Percentiles rank a stretch among this genome's conserved stretches.
Evolutionary conservation across 192 early-diverging fungal genomes (phyloP).

Genomic region (Gigaspora rosea): DNA sequence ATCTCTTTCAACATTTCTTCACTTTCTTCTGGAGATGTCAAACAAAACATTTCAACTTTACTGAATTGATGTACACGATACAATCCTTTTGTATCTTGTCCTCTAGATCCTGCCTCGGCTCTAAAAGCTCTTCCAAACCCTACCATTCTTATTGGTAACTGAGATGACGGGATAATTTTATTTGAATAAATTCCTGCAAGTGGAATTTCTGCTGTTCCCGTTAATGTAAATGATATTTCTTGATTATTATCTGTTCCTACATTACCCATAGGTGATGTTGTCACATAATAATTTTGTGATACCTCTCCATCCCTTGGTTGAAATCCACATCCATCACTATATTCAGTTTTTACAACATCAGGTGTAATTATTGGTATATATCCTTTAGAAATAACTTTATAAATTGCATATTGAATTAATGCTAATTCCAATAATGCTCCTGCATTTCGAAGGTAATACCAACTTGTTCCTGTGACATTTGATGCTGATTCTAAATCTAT

Average conservation of each 20-base stretch:
- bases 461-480: constrained; percentile 76
- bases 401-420: constrained; percentile 83
- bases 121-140: constrained; percentile 88
- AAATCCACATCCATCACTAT: constrained; percentile 90
- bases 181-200: constrained; percentile 82
- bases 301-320: constrained; percentile 72
- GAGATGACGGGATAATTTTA: constrained; percentile 55
- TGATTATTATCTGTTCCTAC: background rate
- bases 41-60: constrained; percentile 88
- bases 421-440: constrained; percentile 88
- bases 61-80: constrained; percentile 95
- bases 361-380: constrained; percentile 82
- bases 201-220: constrained; percentile 92
- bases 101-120: constrained; percentile 86
- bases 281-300: constrained; percentile 85
- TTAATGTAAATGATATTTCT: constrained; percentile 58
- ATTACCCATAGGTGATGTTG: constrained; percentile 32
- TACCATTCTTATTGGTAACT: constrained; percentile 74
- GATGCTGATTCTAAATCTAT: constrained; percentile 83
- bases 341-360: constrained; percentile 76
- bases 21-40: constrained; percentile 66
- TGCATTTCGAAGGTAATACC: constrained; percentile 86
- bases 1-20: constrained; percentile 72
- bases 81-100: constrained; percentile 80
- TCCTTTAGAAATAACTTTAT: constrained; percentile 66